phyloP scores from a whole-genome alignment of 73 alveolate genomes.

The Diophrys sp. region DNA sequence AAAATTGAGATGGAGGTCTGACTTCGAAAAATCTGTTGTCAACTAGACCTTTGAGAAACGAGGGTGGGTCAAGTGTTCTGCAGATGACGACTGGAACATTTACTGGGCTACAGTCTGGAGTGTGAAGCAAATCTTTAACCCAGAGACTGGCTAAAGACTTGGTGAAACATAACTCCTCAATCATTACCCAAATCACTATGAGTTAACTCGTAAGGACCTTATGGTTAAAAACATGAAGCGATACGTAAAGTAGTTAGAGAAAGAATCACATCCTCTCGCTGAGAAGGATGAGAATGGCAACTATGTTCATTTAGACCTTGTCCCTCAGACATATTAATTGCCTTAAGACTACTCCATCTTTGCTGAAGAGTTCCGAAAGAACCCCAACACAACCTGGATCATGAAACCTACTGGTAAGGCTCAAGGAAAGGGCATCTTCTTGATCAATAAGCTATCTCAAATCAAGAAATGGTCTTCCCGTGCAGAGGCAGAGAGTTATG shows the following conservation, averaged over 20 bases:
- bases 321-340: slow-evolving; percentile 92
- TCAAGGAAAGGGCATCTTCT: slow-evolving; percentile 98
- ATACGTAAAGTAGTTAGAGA: slow-evolving; percentile 92
- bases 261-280: slow-evolving; percentile 84
- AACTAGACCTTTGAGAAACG: slow-evolving; percentile 90
- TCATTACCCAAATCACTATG: slow-evolving; percentile 99
- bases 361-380: slow-evolving; percentile 97
- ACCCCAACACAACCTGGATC: slow-evolving; percentile 97
- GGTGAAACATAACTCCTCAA: slow-evolving; percentile 83
- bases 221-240: slow-evolving; percentile 99
- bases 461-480: slow-evolving; percentile 53
- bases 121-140: slow-evolving; percentile 91
- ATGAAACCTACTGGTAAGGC: slow-evolving; percentile 98
- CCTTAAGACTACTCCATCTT: slow-evolving; percentile 98
- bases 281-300: slow-evolving; percentile 81
- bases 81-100: slow-evolving; percentile 93
- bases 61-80: slow-evolving; percentile 86
- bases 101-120: slow-evolving; percentile 97
- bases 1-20: slow-evolving; percentile 91
- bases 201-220: slow-evolving; percentile 97
- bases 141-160: slow-evolving; percentile 83
- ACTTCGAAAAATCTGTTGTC: slow-evolving; percentile 90
- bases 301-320: slow-evolving; percentile 76
- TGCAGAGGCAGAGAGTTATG: slow-evolving; percentile 75
- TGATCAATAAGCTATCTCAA: slow-evolving; percentile 84